Evolutionary conservation across 2,329 filamentous ascomycete genomes (phyloP).

Genomic region (Graphilbum sp.): DNA sequence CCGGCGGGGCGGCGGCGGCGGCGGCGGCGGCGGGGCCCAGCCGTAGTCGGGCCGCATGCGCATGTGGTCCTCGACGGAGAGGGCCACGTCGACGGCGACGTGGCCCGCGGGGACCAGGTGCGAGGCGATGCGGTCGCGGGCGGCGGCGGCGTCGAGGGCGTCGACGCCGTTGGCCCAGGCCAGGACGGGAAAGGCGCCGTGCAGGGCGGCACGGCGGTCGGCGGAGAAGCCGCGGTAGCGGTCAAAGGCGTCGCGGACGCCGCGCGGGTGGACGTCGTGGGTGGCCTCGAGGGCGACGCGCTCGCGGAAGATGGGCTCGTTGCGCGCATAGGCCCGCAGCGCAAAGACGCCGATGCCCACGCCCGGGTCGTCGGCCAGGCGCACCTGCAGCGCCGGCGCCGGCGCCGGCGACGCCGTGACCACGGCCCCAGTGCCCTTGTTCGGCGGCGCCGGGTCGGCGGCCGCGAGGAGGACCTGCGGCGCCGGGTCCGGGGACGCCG

Average conservation of each 20-base stretch:
- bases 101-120: background rate
- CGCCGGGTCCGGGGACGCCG: too few relatives aligned
- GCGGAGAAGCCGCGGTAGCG: slow-evolving; percentile 2
- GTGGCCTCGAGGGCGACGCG: slow-evolving; percentile 10
- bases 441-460: too few relatives aligned
- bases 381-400: slow-evolving; percentile 4
- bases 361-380: slow-evolving; percentile 6
- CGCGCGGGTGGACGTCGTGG: slow-evolving; percentile 7
- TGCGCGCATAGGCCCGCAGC: slow-evolving; percentile 9
- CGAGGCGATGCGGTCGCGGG: slow-evolving; percentile 6
- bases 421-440: background rate
- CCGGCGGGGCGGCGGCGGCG: too few relatives aligned
- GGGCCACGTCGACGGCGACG: slow-evolving; percentile 2
- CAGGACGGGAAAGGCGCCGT: slow-evolving; percentile 10
- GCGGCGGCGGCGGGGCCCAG: too few relatives aligned
- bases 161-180: slow-evolving; percentile 9
- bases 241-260: slow-evolving; percentile 7
- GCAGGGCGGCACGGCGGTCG: slow-evolving; percentile 4
- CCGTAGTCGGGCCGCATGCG: slow-evolving; percentile 7
- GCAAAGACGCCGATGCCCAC: slow-evolving; percentile 17
- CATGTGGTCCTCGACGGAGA: slow-evolving; percentile 8
- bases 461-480: too few relatives aligned
- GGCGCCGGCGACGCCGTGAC: background rate
- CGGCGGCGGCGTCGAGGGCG: slow-evolving; percentile 5
- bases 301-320: slow-evolving; percentile 15